Percentiles rank a stretch among this genome's conserved stretches.
These are phyloP conservation scores for Yamadazyma laniorum DNA, from an alignment of 805 yeast genomes.

Conservation along the genomic window DNA sequence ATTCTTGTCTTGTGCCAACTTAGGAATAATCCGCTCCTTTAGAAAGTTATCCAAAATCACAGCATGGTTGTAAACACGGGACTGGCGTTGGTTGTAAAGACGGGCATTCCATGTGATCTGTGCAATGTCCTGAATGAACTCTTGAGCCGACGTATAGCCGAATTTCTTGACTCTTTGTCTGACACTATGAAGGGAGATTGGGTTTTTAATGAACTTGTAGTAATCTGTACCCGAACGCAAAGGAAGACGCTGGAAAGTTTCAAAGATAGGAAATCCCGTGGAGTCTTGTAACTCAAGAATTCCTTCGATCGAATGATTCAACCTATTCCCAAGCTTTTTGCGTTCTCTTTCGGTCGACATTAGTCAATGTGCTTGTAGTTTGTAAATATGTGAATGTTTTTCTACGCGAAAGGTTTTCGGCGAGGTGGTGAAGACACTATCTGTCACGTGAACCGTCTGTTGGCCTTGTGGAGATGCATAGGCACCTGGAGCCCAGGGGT, in stretches of 20 bases:
- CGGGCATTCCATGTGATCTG: constrained; percentile 91
- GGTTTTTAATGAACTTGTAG: constrained; percentile 71
- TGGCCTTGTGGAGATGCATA: too few species aligned
- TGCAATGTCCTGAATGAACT: constrained; percentile 72
- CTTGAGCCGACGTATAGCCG: constrained; percentile 59
- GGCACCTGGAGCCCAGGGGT: too few species aligned
- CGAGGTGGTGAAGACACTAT: constrained; percentile 1
- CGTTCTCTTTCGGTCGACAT: constrained; percentile 31
- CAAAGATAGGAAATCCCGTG: constrained; percentile 46
- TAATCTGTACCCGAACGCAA: constrained; percentile 71
- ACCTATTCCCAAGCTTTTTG: constrained; percentile 34
- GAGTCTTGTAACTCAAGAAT: constrained; percentile 40
- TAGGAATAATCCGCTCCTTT: constrained; percentile 46
- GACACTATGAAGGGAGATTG: constrained; percentile 78
- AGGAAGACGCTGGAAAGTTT: constrained; percentile 72
- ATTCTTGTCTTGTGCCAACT: constrained; percentile 41
- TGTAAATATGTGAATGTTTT: constrained; percentile 3
- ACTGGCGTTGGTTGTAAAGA: constrained; percentile 70
- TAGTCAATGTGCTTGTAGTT: not conserved
- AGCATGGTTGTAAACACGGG: constrained; percentile 69
- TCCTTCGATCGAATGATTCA: constrained; percentile 35
- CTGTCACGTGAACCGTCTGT: too few species aligned
- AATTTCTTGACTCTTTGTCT: constrained; percentile 43
- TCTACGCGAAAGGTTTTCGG: constrained; percentile 10
- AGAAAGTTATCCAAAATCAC: constrained; percentile 54